A percentile compares a stretch with the other conserved stretches of the same genome.
These are phyloP conservation scores for Yamadazyma songkhlaensis DNA, from an alignment of 1,139 yeast species.

Conservation along the genomic window DNA sequence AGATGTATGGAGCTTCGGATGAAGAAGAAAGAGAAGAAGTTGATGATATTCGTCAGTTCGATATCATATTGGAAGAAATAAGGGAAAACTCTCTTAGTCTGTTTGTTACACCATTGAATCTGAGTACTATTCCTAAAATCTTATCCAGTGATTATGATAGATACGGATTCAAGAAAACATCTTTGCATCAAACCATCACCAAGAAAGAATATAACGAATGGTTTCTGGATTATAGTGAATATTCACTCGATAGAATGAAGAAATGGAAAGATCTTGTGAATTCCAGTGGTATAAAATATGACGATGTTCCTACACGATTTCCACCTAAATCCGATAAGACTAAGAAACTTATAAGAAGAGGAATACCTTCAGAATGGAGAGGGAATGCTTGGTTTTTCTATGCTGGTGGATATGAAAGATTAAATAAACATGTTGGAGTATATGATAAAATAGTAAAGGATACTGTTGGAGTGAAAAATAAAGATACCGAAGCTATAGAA, in stretches of 20 bases:
- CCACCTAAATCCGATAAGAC: conserved; percentile 85
- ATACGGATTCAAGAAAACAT: conserved; percentile 79
- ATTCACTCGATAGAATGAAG: conserved; percentile 57
- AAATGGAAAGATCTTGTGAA: conserved; percentile 73
- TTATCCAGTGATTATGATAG: conserved; percentile 56
- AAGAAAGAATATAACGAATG: conserved; percentile 65
- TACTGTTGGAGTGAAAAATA: conserved; percentile 50
- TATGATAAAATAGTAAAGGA: conserved; percentile 65
- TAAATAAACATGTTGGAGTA: conserved; percentile 67
- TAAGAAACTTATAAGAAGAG: conserved; percentile 80
- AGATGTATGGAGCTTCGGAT: conserved; percentile 23
- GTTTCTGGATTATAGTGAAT: conserved; percentile 68
- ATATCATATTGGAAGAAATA: conserved; percentile 8
- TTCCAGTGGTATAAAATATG: conserved; percentile 55
- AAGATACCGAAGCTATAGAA: conserved; percentile 89
- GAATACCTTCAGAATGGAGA: conserved; percentile 96
- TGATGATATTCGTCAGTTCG: conserved; percentile 1
- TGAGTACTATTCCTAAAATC: conserved; percentile 13
- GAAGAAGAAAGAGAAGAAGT: conserved; percentile 6
- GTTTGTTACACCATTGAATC: conserved; percentile 14
- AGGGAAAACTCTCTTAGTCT: conserved; percentile 11
- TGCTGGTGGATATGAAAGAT: conserved; percentile 82
- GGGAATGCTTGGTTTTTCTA: conserved; percentile 97
- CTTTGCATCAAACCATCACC: conserved; percentile 43
- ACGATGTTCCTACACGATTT: conserved; percentile 49